Evolutionary conservation across 345 rosid species (phyloP).

Genomic region (Anacardium occidentale): DNA sequence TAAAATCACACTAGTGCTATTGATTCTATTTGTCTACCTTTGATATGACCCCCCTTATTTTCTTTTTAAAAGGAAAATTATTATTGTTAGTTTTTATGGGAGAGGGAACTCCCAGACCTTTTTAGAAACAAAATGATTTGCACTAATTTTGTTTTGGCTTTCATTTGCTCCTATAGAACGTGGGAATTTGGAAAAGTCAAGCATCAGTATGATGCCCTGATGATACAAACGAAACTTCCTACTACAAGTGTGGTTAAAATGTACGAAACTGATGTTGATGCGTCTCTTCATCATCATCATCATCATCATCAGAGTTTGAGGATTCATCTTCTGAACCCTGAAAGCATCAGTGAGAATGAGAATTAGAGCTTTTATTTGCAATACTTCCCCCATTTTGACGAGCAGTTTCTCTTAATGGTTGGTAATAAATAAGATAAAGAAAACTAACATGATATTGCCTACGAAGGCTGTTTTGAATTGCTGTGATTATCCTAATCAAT

Average conservation of each 20-base stretch:
- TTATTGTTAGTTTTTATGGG: neutral
- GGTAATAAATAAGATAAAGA: neutral
- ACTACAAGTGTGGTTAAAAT: neutral
- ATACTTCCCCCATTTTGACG: neutral
- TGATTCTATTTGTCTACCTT: neutral
- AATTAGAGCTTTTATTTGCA: neutral
- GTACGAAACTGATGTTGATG: slow-evolving; percentile 15
- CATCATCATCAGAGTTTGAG: slow-evolving; percentile 29
- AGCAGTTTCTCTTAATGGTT: too few species aligned
- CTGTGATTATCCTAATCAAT: slow-evolving; percentile 52
- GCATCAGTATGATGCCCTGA: slow-evolving; percentile 19
- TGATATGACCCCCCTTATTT: neutral
- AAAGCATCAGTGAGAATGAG: neutral
- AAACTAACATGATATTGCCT: slow-evolving; percentile 44
- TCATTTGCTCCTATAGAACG: slow-evolving; percentile 1
- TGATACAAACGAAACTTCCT: neutral
- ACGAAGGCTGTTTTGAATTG: slow-evolving; percentile 46
- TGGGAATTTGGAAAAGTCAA: slow-evolving; percentile 17
- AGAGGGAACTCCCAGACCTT: too few species aligned
- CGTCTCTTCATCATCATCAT: slow-evolving; percentile 28
- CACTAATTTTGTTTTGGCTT: neutral
- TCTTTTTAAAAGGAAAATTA: neutral
- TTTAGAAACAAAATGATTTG: neutral
- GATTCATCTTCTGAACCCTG: slow-evolving; percentile 33
- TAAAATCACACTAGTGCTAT: neutral